A percentile compares a stretch with the other conserved stretches of the same genome.
Conservation (phyloP, 345 rosid species). For the Cardamine occulta region DNA sequence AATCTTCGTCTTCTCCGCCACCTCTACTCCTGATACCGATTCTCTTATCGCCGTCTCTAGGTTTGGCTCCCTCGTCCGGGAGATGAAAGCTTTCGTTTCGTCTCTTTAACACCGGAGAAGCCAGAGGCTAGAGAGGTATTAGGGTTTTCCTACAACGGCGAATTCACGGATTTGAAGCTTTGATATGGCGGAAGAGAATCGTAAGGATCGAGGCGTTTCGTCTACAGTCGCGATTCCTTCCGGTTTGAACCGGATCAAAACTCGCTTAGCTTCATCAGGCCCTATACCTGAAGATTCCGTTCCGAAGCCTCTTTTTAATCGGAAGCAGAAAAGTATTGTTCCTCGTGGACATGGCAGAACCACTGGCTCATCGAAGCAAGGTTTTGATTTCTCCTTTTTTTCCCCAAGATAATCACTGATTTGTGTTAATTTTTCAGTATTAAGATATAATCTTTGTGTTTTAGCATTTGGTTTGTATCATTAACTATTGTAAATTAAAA, state of each 20-base stretch:
- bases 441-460: not conserved
- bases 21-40: constrained; percentile 22
- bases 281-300: constrained; percentile 48
- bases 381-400: constrained; percentile 26
- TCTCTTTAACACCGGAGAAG: constrained; percentile 26
- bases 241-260: constrained; percentile 81
- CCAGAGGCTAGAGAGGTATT: constrained; percentile 10
- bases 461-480: not conserved
- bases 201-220: constrained; percentile 39
- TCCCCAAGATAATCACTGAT: not conserved
- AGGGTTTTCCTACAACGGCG: constrained; percentile 38
- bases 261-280: constrained; percentile 51
- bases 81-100: constrained; percentile 23
- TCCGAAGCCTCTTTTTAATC: constrained; percentile 53
- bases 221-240: constrained; percentile 64
- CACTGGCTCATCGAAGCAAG: constrained; percentile 48
- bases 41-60: constrained; percentile 12
- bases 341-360: constrained; percentile 46
- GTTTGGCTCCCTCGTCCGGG: constrained; percentile 20
- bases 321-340: constrained; percentile 46
- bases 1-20: not conserved
- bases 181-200: constrained; percentile 52
- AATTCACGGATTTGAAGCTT: not conserved
- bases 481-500: not conserved
- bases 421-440: not conserved